Conservation (phyloP, 2,329 filamentous ascomycete genomes). For the Endoconidiophora polonica region DNA sequence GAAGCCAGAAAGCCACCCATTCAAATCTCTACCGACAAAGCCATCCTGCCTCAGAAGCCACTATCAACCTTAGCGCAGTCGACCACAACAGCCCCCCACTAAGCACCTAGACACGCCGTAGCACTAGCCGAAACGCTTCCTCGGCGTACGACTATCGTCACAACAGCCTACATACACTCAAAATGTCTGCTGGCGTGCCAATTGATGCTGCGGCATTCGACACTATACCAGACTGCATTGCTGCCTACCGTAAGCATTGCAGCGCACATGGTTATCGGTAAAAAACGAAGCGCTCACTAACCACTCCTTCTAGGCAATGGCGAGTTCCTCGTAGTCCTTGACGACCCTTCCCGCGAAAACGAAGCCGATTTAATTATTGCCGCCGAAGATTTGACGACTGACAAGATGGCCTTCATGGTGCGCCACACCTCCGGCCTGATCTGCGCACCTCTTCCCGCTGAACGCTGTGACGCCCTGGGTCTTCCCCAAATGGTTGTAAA, state of each 20-base stretch:
- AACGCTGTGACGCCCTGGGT: slow-evolving; percentile 50
- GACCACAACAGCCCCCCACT: neutral
- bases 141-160: neutral
- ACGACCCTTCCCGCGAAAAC: slow-evolving; percentile 84
- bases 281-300: slow-evolving; percentile 3
- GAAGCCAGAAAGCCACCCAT: too few species aligned
- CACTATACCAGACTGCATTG: slow-evolving; percentile 46
- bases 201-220: slow-evolving; percentile 41
- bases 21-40: too few species aligned
- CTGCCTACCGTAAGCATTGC: slow-evolving; percentile 41
- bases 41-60: neutral
- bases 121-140: neutral
- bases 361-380: slow-evolving; percentile 97
- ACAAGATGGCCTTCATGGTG: slow-evolving; percentile 93
- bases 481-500: slow-evolving; percentile 76
- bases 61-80: neutral
- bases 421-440: slow-evolving; percentile 80
- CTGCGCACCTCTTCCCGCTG: slow-evolving; percentile 65
- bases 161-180: slow-evolving; percentile 8
- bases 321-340: slow-evolving; percentile 91
- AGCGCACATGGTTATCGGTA: neutral
- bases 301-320: slow-evolving; percentile 40
- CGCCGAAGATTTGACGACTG: slow-evolving; percentile 63
- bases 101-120: neutral
- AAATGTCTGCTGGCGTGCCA: slow-evolving; percentile 32